Conservation (phyloP, 164 flowering plant species). For the Kalanchoe fedtschenkoi region DNA sequence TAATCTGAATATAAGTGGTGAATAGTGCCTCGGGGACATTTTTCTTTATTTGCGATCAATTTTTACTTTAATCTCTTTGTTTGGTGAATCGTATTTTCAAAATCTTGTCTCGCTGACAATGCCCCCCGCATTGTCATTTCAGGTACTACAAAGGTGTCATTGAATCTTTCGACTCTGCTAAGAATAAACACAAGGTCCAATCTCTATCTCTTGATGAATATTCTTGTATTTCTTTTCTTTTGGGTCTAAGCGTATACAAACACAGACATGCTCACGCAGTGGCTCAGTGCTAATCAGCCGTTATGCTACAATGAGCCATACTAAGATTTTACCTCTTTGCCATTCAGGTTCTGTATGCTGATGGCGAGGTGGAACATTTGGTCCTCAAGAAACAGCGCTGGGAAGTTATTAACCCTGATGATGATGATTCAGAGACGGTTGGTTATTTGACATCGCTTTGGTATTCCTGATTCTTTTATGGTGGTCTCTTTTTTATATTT, state of each 20-base stretch:
- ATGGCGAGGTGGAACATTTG: conserved; percentile 66
- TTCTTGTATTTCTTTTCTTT: conserved; percentile 25
- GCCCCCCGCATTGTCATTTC: conserved; percentile 11
- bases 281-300: not conserved
- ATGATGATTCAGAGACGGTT: conserved; percentile 29
- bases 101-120: not conserved
- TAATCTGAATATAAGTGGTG: not conserved
- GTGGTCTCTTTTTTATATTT: not conserved
- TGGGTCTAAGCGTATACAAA: not conserved
- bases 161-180: conserved; percentile 34
- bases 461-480: not conserved
- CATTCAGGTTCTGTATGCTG: conserved; percentile 51
- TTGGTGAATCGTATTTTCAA: too few species aligned
- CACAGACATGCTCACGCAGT: not conserved
- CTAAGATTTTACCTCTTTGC: not conserved
- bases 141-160: conserved; percentile 71
- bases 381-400: conserved; percentile 44
- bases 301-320: not conserved
- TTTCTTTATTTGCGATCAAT: not conserved
- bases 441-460: conserved; percentile 6
- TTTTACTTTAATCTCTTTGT: too few species aligned
- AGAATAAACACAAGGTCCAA: conserved; percentile 60
- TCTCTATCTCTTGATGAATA: not conserved
- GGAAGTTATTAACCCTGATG: conserved; percentile 27
- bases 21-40: not conserved